A percentile compares a stretch with the other conserved stretches of the same genome.
These are phyloP conservation scores for Aspergillus tubingensis DNA, from an alignment of 2,329 filamentous ascomycete genomes.

Conservation along the genomic window DNA sequence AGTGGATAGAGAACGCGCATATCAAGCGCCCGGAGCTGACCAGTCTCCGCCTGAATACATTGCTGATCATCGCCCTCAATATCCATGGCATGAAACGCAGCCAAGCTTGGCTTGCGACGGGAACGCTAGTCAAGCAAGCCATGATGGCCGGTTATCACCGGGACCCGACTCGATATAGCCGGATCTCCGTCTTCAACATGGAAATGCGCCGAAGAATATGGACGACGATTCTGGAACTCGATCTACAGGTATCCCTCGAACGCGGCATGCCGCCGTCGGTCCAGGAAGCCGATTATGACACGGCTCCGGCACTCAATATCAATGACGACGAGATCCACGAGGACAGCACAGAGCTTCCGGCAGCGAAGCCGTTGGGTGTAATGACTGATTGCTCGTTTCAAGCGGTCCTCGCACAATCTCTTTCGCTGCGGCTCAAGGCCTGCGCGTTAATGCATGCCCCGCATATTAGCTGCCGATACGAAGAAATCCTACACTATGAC, in stretches of 20 bases:
- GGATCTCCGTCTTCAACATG: slow-evolving; percentile 42
- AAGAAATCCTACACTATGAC: slow-evolving; percentile 44
- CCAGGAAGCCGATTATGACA: slow-evolving; percentile 50
- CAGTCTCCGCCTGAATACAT: slow-evolving; percentile 54
- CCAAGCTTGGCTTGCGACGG: slow-evolving; percentile 55
- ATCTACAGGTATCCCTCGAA: slow-evolving; percentile 58
- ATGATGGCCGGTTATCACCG: slow-evolving; percentile 57
- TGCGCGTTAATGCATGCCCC: slow-evolving; percentile 41
- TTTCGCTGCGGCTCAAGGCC: slow-evolving; percentile 34
- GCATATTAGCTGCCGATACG: slow-evolving; percentile 39
- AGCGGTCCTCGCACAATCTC: slow-evolving; percentile 30
- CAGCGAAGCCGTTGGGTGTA: slow-evolving; percentile 31
- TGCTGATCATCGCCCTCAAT: slow-evolving; percentile 54
- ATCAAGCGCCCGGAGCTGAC: slow-evolving; percentile 55
- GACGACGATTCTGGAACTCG: slow-evolving; percentile 59
- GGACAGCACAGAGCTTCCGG: slow-evolving; percentile 32
- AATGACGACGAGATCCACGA: slow-evolving; percentile 53
- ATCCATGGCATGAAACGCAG: slow-evolving; percentile 56
- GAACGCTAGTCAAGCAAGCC: slow-evolving; percentile 54
- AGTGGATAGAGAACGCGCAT: slow-evolving; percentile 77
- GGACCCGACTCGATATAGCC: slow-evolving; percentile 36
- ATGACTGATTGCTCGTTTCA: slow-evolving; percentile 43
- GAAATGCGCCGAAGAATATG: slow-evolving; percentile 58
- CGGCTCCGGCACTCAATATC: slow-evolving; percentile 51
- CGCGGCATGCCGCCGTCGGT: slow-evolving; percentile 55